These are phyloP conservation scores for Saturnispora sanitii DNA, from an alignment of 805 yeast species.

Conservation along the genomic window DNA sequence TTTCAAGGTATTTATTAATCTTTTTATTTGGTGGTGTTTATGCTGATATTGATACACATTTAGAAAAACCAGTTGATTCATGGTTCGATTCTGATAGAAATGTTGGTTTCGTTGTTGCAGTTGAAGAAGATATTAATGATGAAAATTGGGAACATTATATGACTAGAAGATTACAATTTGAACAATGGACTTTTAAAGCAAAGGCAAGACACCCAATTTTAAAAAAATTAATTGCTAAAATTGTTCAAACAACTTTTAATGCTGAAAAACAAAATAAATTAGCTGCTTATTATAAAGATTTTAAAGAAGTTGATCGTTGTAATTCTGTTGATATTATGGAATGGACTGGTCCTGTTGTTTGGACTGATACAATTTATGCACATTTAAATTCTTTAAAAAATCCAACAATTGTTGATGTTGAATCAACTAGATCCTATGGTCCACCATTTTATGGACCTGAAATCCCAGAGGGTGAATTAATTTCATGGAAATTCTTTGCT, in stretches of 20 bases:
- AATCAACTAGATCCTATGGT: constrained; percentile 22
- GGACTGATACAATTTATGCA: constrained; percentile 64
- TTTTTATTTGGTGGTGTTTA: constrained; percentile 52
- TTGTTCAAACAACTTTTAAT: constrained; percentile 41
- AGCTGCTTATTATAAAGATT: constrained; percentile 29
- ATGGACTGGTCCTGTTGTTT: constrained; percentile 75
- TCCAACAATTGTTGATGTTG: constrained; percentile 28
- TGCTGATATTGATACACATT: constrained; percentile 50
- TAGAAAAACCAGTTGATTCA: constrained; percentile 45
- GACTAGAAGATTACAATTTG: constrained; percentile 47
- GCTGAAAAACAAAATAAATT: constrained; percentile 27
- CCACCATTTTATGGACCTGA: constrained; percentile 27
- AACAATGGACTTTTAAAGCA: constrained; percentile 53
- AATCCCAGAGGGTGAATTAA: constrained; percentile 18
- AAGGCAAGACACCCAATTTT: constrained; percentile 54
- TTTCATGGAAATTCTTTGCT: constrained; percentile 27
- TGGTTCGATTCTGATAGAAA: constrained; percentile 49
- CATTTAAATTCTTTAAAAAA: constrained; percentile 41
- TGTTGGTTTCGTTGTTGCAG: constrained; percentile 45
- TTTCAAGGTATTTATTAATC: constrained; percentile 44
- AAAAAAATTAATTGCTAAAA: constrained; percentile 42
- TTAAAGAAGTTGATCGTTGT: constrained; percentile 29
- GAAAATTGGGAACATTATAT: constrained; percentile 44
- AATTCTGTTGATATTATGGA: constrained; percentile 43
- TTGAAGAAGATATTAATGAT: constrained; percentile 45